Base-by-base conservation (phyloP, 768 basidiomycete genomes). In the Lactifluus volemus region DNA sequence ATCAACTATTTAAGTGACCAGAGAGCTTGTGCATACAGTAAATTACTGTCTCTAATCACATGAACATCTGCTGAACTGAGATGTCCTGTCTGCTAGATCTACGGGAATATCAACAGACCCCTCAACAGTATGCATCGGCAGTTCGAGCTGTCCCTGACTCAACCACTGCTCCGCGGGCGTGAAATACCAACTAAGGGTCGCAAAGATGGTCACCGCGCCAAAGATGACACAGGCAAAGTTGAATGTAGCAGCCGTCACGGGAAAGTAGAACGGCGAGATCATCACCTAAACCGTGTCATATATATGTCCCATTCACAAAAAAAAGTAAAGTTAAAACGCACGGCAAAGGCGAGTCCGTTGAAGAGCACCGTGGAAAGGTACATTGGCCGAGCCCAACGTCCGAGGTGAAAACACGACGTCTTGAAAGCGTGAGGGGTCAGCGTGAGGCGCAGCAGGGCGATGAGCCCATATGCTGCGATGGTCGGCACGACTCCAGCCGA, bases 251-350 rank as follows among this genome's bases (percentile, higher is more conserved):
- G 86, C 79, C 10, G 77, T 83, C 32, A 91, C 86, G 0, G 93
- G 93, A 77, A 90, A 96, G 71, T 77, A 82, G 77, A 92, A 95
- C 1, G 93, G 93, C 29, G 92, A 93, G 56, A 90, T 77, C 77
- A 87, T 83, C 64, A 88, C 85, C 89, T 89, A 63, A 19, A 51
- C 52, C 38, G 11, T 38, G 12, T 38, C 3, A 34, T 8, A 11
- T 7, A 36, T 36, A 4, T 6, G 34, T 6, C 34, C 10, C 7
- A 4, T 36, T 25, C 32, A 12, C 4, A 10, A 12, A 38, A 11
- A 12, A 12, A 38, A 10, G 10, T 10, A 11, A 12, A 38, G 8
- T 10, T 11, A 11, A 38, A 0, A 76, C 86, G 63, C 68, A 90
- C 89, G 21, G 85, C 77, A 67, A 93, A 85, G 11, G 92, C 73